These are phyloP conservation scores for Melampsora medusae DNA, from an alignment of 1,284 basidiomycete species.

Conservation along the genomic window DNA sequence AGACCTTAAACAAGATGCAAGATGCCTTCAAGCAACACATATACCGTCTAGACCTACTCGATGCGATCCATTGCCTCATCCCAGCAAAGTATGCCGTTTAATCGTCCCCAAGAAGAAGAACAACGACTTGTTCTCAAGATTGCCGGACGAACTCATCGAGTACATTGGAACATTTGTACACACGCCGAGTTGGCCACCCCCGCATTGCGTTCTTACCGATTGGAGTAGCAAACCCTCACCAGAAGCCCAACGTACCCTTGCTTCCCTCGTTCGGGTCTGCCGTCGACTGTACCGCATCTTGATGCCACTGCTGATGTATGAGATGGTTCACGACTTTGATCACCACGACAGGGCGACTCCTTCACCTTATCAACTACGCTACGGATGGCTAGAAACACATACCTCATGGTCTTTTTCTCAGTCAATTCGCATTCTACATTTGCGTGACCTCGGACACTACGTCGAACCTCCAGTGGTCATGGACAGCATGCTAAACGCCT, in stretches of 20 bases:
- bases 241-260: constrained; percentile 18
- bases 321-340: constrained; percentile 27
- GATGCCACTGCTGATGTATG: constrained; percentile 1
- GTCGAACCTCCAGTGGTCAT: constrained; percentile 5
- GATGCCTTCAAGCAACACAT: no score
- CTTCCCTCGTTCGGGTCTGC: constrained; percentile 12
- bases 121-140: no score
- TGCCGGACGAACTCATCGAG: constrained; percentile 23
- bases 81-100: no score
- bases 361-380: constrained; percentile 5
- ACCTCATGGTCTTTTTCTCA: background rate
- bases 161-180: constrained; percentile 12
- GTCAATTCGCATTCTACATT: constrained; percentile 25
- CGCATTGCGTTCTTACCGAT: constrained; percentile 28
- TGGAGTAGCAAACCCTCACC: constrained; percentile 30
- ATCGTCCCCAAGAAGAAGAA: no score
- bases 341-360: background rate
- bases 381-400: constrained; percentile 19
- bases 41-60: no score
- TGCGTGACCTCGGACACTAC: constrained; percentile 26
- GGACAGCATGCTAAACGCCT: constrained; percentile 8
- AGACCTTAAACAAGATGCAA: no score
- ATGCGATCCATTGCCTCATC: no score
- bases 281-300: constrained; percentile 22
- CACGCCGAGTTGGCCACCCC: constrained; percentile 18